Evolutionary conservation across 208 protist species (phyloP), one percentile per base, ranked within the genome.

Genomic region (Crithidia fasciculata): DNA sequence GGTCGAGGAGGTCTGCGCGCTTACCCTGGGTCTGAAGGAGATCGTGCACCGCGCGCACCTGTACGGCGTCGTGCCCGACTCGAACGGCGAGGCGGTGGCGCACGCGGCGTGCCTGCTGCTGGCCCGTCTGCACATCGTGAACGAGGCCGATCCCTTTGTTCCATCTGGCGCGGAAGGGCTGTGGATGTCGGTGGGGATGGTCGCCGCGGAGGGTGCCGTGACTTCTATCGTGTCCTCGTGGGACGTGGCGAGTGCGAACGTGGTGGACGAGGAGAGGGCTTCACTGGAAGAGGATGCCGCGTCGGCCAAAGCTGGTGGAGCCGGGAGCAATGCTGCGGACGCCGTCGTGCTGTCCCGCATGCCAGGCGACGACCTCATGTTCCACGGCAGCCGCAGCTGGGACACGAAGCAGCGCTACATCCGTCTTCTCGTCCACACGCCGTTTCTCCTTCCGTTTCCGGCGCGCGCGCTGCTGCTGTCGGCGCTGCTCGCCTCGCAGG

Each of bases 381-480:
- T 88, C 41, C 64, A 56, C 7, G 56, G 61, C 58, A 92, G 87
- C 62, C 61, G 56, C 13, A 39, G 57, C 12, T 96, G 92, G 92
- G 62, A 69, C 47, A 50, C 37, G 19, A 66, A 72, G 41, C 72
- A 84, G 62, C 89, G 92, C n/a, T 72, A 89, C 72, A 68, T 83
- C 50, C 83, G 80, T n/a, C 67, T 95, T 54, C 74, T 96, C 13
- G 72, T 86, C 60, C 84, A 84, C 74, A 77, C 78, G 16, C 89
- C 92, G 12, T 96, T 96, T 58, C 77, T 84, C 39, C 57, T 95
- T 43, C 81, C 89, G 53, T 96, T 96, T 78, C 36, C 75, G n/a
- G 81, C 82, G 60, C 89, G 92, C 15, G 88, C 82, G 44, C 41
- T 78, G 61, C 64, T 96, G 52, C 79, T 96, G 50, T 89, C 86